Percentiles rank a stretch among this genome's conserved stretches.
Evolutionary conservation across 2,329 filamentous ascomycete genomes (phyloP).

Genomic region (Hymenoscyphus albidus): DNA sequence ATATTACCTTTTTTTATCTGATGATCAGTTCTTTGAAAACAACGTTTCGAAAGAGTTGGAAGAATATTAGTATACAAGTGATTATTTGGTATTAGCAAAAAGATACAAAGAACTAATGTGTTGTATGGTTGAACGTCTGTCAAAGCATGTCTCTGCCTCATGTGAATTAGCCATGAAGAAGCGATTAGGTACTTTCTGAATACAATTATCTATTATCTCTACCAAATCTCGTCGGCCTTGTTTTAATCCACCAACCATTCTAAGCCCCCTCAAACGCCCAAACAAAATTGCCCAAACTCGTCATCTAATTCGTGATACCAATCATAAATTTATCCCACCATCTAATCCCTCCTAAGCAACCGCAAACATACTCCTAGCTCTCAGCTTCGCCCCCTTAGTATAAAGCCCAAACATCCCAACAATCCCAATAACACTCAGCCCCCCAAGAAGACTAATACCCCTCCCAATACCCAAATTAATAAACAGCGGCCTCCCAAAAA

Average conservation of each 20-base stretch:
- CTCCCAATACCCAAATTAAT: constrained; percentile 54
- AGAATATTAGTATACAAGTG: too few species aligned
- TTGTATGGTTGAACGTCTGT: too few species aligned
- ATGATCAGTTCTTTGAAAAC: too few species aligned
- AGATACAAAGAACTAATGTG: too few species aligned
- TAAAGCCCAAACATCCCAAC: constrained; percentile 42
- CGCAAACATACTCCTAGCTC: constrained; percentile 25
- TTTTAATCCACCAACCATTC: not conserved
- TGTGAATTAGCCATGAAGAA: not conserved
- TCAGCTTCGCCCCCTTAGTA: constrained; percentile 20
- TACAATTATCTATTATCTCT: not conserved
- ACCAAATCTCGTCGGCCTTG: not conserved
- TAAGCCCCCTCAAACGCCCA: not conserved
- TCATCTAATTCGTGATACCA: not conserved
- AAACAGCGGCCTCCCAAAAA: constrained; percentile 59
- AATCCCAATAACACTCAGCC: constrained; percentile 49
- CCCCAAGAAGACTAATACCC: constrained; percentile 55
- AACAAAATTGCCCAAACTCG: not conserved
- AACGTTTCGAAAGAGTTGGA: too few species aligned
- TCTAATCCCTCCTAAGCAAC: not conserved
- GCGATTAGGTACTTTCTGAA: not conserved
- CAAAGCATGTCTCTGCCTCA: too few species aligned
- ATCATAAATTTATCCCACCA: not conserved
- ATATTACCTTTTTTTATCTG: too few species aligned
- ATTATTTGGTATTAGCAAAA: too few species aligned